Base-by-base conservation (phyloP, 106 monocot genomes). In the Ottelia alismoides region DNA sequence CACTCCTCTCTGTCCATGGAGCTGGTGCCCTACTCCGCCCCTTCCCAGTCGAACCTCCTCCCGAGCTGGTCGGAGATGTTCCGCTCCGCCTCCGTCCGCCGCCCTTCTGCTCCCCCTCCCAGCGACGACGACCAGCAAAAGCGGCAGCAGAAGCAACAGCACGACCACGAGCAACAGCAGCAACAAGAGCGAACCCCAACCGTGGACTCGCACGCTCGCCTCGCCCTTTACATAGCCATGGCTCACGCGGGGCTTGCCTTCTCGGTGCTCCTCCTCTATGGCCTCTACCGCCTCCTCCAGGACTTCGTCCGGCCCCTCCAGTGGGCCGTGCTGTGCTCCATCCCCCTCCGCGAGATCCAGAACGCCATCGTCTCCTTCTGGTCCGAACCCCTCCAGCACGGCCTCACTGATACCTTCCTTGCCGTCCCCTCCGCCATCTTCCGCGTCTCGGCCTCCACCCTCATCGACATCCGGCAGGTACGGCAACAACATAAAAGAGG, bases 301-400 rank as follows among this genome's bases (percentile, higher is more conserved):
- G 72, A 65, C 51, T 92, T 82, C 81, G 50, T 78, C 57, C 85
- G 85, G 28, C 91, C 91, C 20, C 69, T 92, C 44, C 85, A 73
- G 47, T 92, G 91, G 91, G 91, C 91, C 27, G 45, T 92, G 10
- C 72, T 92, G 55, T 85, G 85, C 76, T 92, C 91, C 57, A 82
- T 92, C 60, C 91, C 85, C 43, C 86, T 92, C 60, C 78, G 91
- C 18, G 71, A 85, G 70, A 57, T 75, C 59, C 85, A 76, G 47
- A 45, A 44, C 50, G 60, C 75, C 30, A 49, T 92, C 56, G 78
- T 85, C 56, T 60, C 81, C 64, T 92, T 92, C 76, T 92, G 91
- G 91, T 47, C 68, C 19, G 54, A 35, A 0, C 81, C 85, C 20
- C 85, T 92, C 62, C 64, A 57, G 44, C 52, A 28, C 11, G 91